Conservation (phyloP, 2,329 filamentous ascomycete genomes). For the Fusarium xylarioides region DNA sequence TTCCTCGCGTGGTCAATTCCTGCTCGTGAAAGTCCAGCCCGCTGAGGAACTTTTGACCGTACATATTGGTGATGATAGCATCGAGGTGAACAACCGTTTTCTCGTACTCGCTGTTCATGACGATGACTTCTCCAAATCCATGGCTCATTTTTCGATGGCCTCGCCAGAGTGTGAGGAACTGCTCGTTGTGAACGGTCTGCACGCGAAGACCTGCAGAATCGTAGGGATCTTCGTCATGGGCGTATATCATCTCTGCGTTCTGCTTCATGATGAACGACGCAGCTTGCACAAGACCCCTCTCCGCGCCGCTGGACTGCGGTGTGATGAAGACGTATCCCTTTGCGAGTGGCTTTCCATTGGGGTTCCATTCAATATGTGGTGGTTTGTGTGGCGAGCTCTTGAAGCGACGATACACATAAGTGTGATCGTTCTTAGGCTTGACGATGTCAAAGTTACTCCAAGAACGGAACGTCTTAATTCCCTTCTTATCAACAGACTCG, state of each 20-base stretch:
- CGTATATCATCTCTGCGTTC: constrained; percentile 45
- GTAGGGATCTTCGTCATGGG: constrained; percentile 20
- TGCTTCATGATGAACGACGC: constrained; percentile 38
- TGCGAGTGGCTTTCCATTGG: constrained; percentile 28
- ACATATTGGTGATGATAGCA: not conserved
- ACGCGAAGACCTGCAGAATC: constrained; percentile 38
- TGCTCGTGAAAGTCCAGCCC: constrained; percentile 39
- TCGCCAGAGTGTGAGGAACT: constrained; percentile 45
- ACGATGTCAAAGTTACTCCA: constrained; percentile 34
- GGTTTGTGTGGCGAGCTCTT: constrained; percentile 39
- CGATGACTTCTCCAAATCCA: constrained; percentile 46
- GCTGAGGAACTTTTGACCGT: not conserved
- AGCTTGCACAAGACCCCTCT: constrained; percentile 19
- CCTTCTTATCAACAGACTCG: not conserved
- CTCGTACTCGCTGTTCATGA: constrained; percentile 45
- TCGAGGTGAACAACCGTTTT: constrained; percentile 23
- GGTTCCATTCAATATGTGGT: constrained; percentile 28
- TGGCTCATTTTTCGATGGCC: constrained; percentile 41
- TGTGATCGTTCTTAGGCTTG: constrained; percentile 8
- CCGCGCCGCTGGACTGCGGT: constrained; percentile 11
- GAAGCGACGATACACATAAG: constrained; percentile 35
- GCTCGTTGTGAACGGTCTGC: constrained; percentile 43
- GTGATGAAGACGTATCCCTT: constrained; percentile 44
- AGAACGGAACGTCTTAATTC: constrained; percentile 20
- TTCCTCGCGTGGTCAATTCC: constrained; percentile 33